These are phyloP conservation scores for Rhododendron ferrugineum DNA, from an alignment of 148 eudicot species.

Conservation along the genomic window DNA sequence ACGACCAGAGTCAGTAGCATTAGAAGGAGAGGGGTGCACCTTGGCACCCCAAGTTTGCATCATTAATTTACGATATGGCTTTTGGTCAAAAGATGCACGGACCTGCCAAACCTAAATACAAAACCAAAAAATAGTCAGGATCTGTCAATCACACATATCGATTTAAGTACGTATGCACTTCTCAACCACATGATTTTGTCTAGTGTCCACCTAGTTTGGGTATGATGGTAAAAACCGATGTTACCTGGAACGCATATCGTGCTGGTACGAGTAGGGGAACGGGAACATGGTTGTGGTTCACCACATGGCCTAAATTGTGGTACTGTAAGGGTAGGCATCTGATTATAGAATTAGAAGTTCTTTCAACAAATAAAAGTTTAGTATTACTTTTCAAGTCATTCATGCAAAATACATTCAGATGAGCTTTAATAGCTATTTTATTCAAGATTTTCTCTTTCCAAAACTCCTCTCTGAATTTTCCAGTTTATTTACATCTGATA, in stretches of 20 bases:
- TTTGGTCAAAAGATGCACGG: conserved; percentile 90
- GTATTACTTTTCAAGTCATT: neutral
- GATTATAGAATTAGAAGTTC: neutral
- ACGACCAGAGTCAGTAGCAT: conserved; percentile 67
- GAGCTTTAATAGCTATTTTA: neutral
- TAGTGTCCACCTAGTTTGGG: neutral
- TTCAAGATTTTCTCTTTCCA: neutral
- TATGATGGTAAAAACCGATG: neutral
- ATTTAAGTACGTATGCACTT: neutral
- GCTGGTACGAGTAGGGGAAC: neutral
- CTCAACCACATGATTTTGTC: neutral
- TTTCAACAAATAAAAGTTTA: neutral
- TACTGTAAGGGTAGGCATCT: neutral
- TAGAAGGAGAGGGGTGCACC: conserved; percentile 92
- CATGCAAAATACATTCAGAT: neutral
- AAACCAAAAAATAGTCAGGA: conserved; percentile 5
- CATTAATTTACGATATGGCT: conserved; percentile 92
- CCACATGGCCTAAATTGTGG: neutral
- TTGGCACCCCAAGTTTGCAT: conserved; percentile 98
- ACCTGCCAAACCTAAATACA: conserved; percentile 84
- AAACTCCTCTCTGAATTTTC: neutral
- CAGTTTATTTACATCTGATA: neutral
- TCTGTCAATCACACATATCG: neutral
- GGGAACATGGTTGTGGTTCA: neutral
- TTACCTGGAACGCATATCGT: neutral